Evolutionary conservation across 371 early-diverging fungal genomes (phyloP), one percentile per base, ranked within the genome.

Genomic region (Mucor velutinosus): DNA sequence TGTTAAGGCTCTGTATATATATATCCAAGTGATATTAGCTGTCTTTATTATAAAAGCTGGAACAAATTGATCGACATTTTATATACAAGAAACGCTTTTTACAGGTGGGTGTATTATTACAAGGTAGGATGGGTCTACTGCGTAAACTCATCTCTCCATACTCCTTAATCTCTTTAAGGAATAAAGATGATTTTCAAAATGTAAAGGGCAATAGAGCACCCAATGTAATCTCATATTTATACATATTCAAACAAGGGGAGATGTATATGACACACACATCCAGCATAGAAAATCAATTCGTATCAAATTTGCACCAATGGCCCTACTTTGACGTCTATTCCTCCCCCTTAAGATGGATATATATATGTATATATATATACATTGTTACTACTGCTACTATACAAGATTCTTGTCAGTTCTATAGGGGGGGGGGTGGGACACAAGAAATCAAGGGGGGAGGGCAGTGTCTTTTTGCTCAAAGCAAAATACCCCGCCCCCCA

Each of bases 401-500:
- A 25, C 51, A 25, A 51, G 51, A 51, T 51, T 51, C 51, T 51
- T 51, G 51, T 51, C 51, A 51, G 25, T 51, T 51, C 51, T 51
- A 51, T 51, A 51, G 47, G 47, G 51, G 47, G 47, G 51, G 51
- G 25, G 51, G 51, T 51, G 51, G 23, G 51, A 51, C 51, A 51
- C 25, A 51, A 51, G 23, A 51, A 51, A 51, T 4, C 12, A 51
- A 51, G 51, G 25, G 51, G 51, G 51, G 45, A 8, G 14, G 14
- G 12, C 45, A 51, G 23, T 51, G 51, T 51, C 12, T 51, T 8
- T 49, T 23, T 12, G 21, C 51, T 23, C 21, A 7, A 49, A 49
- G 47, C 47, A 47, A 47, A 47, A 47, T 23, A 51, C 25, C 21
- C 51, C 51, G 11, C 51, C 23, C 51, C 51, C 51, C n/a, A 51